These are phyloP conservation scores for Phytophthora nicotianae DNA, from an alignment of 352 stramenopile genomes.

Conservation along the genomic window DNA sequence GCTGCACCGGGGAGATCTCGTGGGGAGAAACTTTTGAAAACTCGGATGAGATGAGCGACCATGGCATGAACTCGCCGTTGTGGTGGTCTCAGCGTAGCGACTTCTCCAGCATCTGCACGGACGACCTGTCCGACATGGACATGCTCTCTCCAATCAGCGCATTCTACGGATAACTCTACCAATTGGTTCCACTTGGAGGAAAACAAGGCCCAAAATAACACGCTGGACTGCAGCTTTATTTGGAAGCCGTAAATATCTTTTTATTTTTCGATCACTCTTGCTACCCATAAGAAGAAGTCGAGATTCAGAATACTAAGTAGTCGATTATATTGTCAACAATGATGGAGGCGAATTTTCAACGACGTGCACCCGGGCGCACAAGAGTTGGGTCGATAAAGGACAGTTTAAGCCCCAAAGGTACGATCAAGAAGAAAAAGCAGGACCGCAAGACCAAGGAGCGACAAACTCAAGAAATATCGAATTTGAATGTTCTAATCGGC, in stretches of 20 bases:
- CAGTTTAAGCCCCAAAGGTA: constrained; percentile 35
- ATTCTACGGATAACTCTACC: constrained; percentile 27
- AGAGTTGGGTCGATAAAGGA: background rate
- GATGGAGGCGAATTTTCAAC: constrained; percentile 33
- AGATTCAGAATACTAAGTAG: too few species aligned
- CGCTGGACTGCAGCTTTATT: background rate
- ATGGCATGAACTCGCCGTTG: constrained; percentile 34
- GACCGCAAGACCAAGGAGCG: constrained; percentile 52
- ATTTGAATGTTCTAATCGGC: constrained; percentile 53
- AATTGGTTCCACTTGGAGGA: background rate
- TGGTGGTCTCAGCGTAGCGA: constrained; percentile 46
- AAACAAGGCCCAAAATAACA: background rate
- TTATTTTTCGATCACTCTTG: background rate
- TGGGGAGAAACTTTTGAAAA: constrained; percentile 16
- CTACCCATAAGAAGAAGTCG: background rate
- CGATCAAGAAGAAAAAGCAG: constrained; percentile 50
- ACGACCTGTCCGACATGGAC: constrained; percentile 65
- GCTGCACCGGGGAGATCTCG: background rate
- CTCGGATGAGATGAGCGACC: constrained; percentile 23
- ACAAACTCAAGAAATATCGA: constrained; percentile 36
- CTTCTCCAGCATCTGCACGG: constrained; percentile 56
- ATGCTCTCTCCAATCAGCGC: constrained; percentile 51
- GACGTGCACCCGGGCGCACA: constrained; percentile 1
- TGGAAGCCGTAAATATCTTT: background rate
- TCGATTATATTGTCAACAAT: constrained; percentile 6